These are phyloP conservation scores for Haplographium delicatum DNA, from an alignment of 495 filamentous ascomycete genomes.

Conservation along the genomic window DNA sequence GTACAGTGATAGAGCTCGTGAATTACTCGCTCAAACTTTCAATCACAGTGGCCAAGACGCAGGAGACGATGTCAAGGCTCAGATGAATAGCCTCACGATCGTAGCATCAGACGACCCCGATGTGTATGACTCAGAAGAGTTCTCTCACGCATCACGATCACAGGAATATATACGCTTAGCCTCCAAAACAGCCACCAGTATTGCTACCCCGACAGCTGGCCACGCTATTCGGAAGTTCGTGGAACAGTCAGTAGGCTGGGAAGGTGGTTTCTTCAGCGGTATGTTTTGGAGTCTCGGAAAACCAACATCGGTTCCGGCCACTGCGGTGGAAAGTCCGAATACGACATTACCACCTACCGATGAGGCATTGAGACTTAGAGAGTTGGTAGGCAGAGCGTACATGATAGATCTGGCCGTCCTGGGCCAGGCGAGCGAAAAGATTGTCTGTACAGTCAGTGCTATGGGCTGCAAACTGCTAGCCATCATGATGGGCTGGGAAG, in stretches of 20 bases:
- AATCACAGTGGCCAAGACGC: constrained; percentile 10
- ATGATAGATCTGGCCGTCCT: constrained; percentile 66
- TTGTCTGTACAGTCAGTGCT: constrained; percentile 63
- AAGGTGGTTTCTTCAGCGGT: constrained; percentile 65
- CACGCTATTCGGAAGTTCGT: constrained; percentile 43
- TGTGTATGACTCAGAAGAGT: constrained; percentile 53
- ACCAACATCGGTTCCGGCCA: constrained; percentile 11
- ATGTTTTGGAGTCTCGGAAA: constrained; percentile 64
- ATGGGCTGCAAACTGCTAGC: constrained; percentile 62
- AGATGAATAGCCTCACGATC: constrained; percentile 32
- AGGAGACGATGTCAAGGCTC: constrained; percentile 7
- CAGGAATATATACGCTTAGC: constrained; percentile 64
- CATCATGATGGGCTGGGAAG: constrained; percentile 78
- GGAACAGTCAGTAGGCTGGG: constrained; percentile 66
- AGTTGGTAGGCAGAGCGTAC: constrained; percentile 65
- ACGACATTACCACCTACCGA: constrained; percentile 35
- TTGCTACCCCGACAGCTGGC: constrained; percentile 28
- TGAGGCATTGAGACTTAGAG: constrained; percentile 51
- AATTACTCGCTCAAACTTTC: constrained; percentile 14
- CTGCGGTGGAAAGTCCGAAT: constrained; percentile 12
- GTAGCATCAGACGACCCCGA: constrained; percentile 69
- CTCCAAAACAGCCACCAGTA: constrained; percentile 35
- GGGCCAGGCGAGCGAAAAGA: constrained; percentile 49
- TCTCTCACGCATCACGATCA: constrained; percentile 44
- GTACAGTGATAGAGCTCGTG: constrained; percentile 39